Conservation (phyloP, 2,329 filamentous ascomycete species). For the Cladosporium oxysporum region DNA sequence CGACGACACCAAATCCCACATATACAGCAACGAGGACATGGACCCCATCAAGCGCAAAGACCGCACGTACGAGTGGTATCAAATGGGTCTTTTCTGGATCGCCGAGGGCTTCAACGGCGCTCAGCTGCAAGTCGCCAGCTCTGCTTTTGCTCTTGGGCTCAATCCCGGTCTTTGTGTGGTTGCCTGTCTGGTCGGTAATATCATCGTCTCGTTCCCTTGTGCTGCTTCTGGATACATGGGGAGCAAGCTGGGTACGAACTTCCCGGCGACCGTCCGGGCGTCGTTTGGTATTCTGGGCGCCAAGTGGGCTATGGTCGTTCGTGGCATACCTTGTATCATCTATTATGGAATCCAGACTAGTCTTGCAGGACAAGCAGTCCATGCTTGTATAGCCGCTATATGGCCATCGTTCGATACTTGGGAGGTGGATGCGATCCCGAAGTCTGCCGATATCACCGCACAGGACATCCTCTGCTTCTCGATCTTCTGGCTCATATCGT, state of each 20-base stretch:
- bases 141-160: slow-evolving; percentile 22
- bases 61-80: slow-evolving; percentile 22
- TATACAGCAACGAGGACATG: slow-evolving; percentile 22
- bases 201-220: slow-evolving; percentile 21
- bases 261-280: slow-evolving; percentile 21
- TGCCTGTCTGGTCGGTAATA: slow-evolving; percentile 23
- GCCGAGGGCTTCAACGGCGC: slow-evolving; percentile 25
- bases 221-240: slow-evolving; percentile 22
- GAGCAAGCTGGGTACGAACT: slow-evolving; percentile 23
- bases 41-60: slow-evolving; percentile 20
- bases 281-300: slow-evolving; percentile 23
- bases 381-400: slow-evolving; percentile 53
- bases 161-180: slow-evolving; percentile 24
- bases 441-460: slow-evolving; percentile 70
- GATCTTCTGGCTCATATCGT: slow-evolving; percentile 78
- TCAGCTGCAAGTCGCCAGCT: slow-evolving; percentile 22
- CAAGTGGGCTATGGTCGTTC: slow-evolving; percentile 22
- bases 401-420: slow-evolving; percentile 57
- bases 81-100: slow-evolving; percentile 23
- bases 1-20: neutral
- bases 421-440: slow-evolving; percentile 67
- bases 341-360: slow-evolving; percentile 24
- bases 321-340: slow-evolving; percentile 23
- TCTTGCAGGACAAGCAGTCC: slow-evolving; percentile 22
- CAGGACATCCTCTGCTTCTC: slow-evolving; percentile 79